Base-by-base conservation (phyloP, 805 yeast genomes). In the Pichia gijzeniarum region DNA sequence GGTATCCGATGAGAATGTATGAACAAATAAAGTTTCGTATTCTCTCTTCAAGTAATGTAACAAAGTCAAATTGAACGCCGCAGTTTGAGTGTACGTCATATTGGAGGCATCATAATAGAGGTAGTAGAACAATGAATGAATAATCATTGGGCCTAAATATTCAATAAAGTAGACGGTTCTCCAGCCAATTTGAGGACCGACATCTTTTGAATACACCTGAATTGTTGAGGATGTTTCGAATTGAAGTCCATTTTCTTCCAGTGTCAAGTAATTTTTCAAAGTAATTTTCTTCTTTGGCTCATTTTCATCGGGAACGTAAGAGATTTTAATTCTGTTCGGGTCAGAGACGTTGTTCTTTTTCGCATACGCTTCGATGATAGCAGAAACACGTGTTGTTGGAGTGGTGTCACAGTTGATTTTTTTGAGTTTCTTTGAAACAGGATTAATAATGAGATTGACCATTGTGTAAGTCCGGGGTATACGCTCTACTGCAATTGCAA, bases 121-220 rank as follows among this genome's bases (percentile, higher is more conserved):
- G 44, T 63, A 72, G 61, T 79, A 91, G 44, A 85, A 68, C 16
- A 87, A 45, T 1, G 87, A 76, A 63, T 90, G 96, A 57, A 91
- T 73, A 35, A 90, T 38, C 46, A 93, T 69, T 9, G 99, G 99
- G 3, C 98, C 98, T 16, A 85, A 55, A 62, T 93, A 93, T 67
- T 93, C 99, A 52, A 87, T 69, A 43, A 87, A 55, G 60, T 81
- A 93, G n/a, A 91, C 98, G 3, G 88, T 75, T 66, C 85, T 77
- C 96, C 97, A 93, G 4, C 82, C 80, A 48, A 93, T 78, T 66
- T 93, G 99, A 1, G 90, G 89, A 18, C 99, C 99, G 50, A 91
- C 70, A 60, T 91, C 99, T 63, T 91, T 90, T 45, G 85, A 85
- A 52, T 68, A 76, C 13, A 89, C 68, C 13, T 66, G 71, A 20